A percentile compares a stretch with the other conserved stretches of the same genome.
These are phyloP conservation scores for Globisporangium irregulare DNA, from an alignment of 352 stramenopile species.

Conservation along the genomic window DNA sequence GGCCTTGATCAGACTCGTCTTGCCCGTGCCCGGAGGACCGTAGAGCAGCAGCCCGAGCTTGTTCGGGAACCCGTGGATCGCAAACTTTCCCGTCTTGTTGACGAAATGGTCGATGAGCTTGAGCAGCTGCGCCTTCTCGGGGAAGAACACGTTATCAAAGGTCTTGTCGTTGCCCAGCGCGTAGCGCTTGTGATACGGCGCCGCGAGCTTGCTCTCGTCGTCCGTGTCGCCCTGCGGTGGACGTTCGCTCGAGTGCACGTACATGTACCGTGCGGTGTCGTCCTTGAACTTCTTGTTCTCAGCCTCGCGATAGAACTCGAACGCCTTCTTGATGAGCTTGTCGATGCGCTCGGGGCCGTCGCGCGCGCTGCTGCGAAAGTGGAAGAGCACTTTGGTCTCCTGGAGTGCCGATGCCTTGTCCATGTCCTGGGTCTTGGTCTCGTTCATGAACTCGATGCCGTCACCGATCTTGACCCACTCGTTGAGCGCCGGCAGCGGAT, in stretches of 20 bases:
- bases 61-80: conserved; percentile 81
- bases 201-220: conserved; percentile 13
- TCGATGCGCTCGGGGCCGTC: conserved; percentile 36
- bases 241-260: conserved; percentile 25
- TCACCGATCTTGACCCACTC: conserved; percentile 26
- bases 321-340: conserved; percentile 30
- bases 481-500: conserved; percentile 22
- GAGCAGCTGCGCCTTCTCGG: conserved; percentile 60
- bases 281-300: conserved; percentile 26
- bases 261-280: conserved; percentile 42
- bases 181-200: conserved; percentile 56
- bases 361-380: conserved; percentile 17
- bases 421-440: conserved; percentile 23
- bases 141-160: conserved; percentile 81
- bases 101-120: conserved; percentile 59
- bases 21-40: conserved; percentile 78
- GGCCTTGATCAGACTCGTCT: conserved; percentile 85
- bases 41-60: conserved; percentile 82
- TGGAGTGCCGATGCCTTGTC: not conserved
- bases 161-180: conserved; percentile 74
- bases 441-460: conserved; percentile 31
- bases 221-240: conserved; percentile 14
- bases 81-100: conserved; percentile 66
- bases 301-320: conserved; percentile 26
- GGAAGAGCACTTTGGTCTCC: conserved; percentile 22